These are phyloP conservation scores for Withania somnifera DNA, from an alignment of 305 asterid species.

Conservation along the genomic window DNA sequence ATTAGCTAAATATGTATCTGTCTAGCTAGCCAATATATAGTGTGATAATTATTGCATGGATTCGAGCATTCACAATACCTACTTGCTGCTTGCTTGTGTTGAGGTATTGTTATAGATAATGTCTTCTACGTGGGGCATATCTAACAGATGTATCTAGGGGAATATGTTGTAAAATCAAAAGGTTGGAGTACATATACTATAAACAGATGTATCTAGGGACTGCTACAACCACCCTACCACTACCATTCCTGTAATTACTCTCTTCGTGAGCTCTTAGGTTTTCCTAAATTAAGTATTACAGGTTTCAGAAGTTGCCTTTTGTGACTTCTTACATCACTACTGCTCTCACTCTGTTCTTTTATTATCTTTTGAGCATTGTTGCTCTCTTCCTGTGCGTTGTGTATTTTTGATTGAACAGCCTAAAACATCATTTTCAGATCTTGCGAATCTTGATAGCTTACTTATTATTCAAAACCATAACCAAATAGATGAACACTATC, in stretches of 20 bases:
- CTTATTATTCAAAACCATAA: not conserved
- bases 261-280: not conserved
- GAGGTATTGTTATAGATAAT: not conserved
- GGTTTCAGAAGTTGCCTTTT: not conserved
- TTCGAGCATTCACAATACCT: not conserved
- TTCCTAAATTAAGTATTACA: not conserved
- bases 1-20: not conserved
- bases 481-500: not conserved
- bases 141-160: not conserved
- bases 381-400: not conserved
- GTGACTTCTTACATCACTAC: not conserved
- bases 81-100: not conserved
- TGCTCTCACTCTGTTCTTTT: not conserved
- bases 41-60: not conserved
- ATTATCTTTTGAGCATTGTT: not conserved
- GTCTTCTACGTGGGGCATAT: not conserved
- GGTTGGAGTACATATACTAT: not conserved
- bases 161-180: not conserved
- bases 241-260: not conserved
- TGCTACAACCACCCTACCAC: not conserved
- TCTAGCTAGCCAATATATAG: not conserved
- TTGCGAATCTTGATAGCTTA: not conserved
- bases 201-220: not conserved
- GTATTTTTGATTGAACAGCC: not conserved
- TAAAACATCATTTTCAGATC: not conserved